Percentiles rank a stretch among this genome's conserved stretches.
Conservation (phyloP, 352 stramenopile species). For the Phytophthora palmivora region DNA sequence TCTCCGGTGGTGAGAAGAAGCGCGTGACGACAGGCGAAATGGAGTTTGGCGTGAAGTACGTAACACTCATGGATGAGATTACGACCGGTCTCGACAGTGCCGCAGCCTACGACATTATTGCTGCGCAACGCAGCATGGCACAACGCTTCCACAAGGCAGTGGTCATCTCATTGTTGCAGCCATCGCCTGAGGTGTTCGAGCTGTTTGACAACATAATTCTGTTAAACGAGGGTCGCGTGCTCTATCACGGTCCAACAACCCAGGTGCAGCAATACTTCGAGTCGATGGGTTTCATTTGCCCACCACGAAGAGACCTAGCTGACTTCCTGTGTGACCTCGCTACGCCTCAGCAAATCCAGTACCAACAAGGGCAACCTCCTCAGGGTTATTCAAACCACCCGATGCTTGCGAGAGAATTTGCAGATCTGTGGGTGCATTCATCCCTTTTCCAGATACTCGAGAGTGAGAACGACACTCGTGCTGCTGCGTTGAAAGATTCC, state of each 20-base stretch:
- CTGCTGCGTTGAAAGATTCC: slow-evolving; percentile 9
- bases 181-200: slow-evolving; percentile 19
- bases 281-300: slow-evolving; percentile 12
- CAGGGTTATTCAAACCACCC: slow-evolving; percentile 17
- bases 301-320: slow-evolving; percentile 13
- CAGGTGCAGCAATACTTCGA: slow-evolving; percentile 20
- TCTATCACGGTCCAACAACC: slow-evolving; percentile 15
- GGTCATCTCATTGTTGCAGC: slow-evolving; percentile 21
- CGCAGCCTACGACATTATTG: slow-evolving; percentile 23
- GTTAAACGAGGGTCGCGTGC: slow-evolving; percentile 9
- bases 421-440: slow-evolving; percentile 46
- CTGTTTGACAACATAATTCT: slow-evolving; percentile 15
- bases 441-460: slow-evolving; percentile 40
- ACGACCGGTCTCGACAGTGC: slow-evolving; percentile 23
- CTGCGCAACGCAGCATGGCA: slow-evolving; percentile 12
- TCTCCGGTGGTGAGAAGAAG: slow-evolving; percentile 88
- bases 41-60: slow-evolving; percentile 76
- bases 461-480: slow-evolving; percentile 14
- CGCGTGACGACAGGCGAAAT: slow-evolving; percentile 85
- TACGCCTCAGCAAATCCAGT: slow-evolving; percentile 18
- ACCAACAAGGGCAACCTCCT: slow-evolving; percentile 6
- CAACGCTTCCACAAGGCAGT: slow-evolving; percentile 18
- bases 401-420: slow-evolving; percentile 50
- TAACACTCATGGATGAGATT: slow-evolving; percentile 34
- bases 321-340: slow-evolving; percentile 24